Base-by-base conservation (phyloP, 2,329 filamentous ascomycete species). In the Penicillium nordicum region DNA sequence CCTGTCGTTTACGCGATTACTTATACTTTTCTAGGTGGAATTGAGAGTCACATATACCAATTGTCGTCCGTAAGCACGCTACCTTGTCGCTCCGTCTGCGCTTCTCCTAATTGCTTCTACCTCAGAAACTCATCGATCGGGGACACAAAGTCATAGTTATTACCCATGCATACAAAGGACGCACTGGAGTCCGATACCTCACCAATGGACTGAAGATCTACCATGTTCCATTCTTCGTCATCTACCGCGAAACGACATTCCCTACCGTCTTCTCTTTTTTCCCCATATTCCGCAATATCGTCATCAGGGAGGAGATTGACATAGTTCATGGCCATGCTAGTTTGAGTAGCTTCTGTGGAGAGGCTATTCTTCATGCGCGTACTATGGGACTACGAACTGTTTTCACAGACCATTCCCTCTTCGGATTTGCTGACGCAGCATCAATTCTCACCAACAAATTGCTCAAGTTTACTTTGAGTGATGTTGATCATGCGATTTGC, bases 251-350 rank as follows among this genome's bases (percentile, higher is more conserved):
- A 62, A 86, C 92, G 5, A 95, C 92, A 12, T 93, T 99, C 69
- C 94, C 94, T 0, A 97, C 95, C 5, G 92, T 99, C 69, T 97
- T 97, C 79, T 97, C 93, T 30, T 97, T 96, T 78, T 99, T 99
- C 67, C 94, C 95, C 10, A 86, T 97, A n/a, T 92, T 99, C 68
- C 87, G 94, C 55, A 96, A 97, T 66, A 97, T 99, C 67, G 85
- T 97, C 60, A 89, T 99, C 59, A 87, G 94, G 44, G 94, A 99
- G 75, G 85, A 88, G 58, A 97, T 99, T 65, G 89, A 97, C 73
- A 99, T 99, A 67, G 92, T 99, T 0, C 94, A 99, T 72, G 94
- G 93, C n/a, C 94, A 99, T 78, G 93, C 84, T 32, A 96, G 91
- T 71, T 80, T 99, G 59, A 97, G 92, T 74, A 96, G 87, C 71